These are phyloP conservation scores for Paramarasmius palmivorus DNA, from an alignment of 1,284 basidiomycete species.

Conservation along the genomic window DNA sequence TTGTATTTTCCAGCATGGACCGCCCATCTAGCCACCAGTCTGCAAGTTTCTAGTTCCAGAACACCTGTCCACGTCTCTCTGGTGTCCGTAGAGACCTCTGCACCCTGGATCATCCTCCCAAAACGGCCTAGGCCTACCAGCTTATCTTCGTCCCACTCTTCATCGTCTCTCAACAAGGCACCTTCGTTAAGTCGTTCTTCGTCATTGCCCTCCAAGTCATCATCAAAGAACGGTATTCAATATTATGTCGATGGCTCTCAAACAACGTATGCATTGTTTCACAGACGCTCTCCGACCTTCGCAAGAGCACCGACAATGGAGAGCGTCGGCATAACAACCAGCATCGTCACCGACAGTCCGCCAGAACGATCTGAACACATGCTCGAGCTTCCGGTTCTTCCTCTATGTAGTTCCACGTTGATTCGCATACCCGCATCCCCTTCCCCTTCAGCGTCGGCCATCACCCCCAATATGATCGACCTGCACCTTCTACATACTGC, in stretches of 20 bases:
- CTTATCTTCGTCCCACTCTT: neutral
- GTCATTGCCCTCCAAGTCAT: conserved; percentile 9
- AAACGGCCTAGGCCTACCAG: conserved; percentile 17
- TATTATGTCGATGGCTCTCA: conserved; percentile 50
- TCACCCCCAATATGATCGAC: conserved; percentile 52
- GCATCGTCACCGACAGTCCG: conserved; percentile 34
- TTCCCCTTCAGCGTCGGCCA: conserved; percentile 37
- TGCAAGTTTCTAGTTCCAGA: conserved; percentile 34
- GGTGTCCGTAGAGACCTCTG: conserved; percentile 53
- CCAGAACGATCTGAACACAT: conserved; percentile 15
- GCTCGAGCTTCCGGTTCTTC: conserved; percentile 43
- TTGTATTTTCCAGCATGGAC: conserved; percentile 64
- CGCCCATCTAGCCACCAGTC: conserved; percentile 41
- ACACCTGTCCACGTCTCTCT: conserved; percentile 55
- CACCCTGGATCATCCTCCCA: conserved; percentile 51
- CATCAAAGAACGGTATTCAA: conserved; percentile 25
- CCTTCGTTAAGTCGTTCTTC: conserved; percentile 7
- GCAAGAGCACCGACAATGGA: conserved; percentile 31
- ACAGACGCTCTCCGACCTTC: conserved; percentile 38
- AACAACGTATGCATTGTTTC: conserved; percentile 52
- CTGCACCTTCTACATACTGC: conserved; percentile 58
- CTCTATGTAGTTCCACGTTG: conserved; percentile 56
- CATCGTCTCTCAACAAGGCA: conserved; percentile 1
- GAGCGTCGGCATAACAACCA: conserved; percentile 33
- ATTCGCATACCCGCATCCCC: conserved; percentile 52